phyloP scores from a whole-genome alignment of 176 grass and related monocot species.

The Paspalum notatum region DNA sequence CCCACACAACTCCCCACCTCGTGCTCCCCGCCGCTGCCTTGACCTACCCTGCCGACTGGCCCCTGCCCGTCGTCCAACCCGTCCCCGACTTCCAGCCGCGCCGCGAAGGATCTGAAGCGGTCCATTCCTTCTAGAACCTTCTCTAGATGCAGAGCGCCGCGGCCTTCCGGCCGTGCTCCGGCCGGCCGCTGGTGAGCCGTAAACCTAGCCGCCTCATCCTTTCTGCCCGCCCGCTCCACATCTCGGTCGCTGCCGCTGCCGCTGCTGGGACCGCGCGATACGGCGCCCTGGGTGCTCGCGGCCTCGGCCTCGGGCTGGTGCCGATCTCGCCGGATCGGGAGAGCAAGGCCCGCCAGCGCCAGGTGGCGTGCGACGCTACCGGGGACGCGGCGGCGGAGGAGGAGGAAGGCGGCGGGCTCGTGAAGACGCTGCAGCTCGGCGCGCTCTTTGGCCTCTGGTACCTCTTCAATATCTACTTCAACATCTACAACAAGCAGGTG shows the following conservation, averaged over 20 bases:
- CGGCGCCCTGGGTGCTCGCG: not conserved
- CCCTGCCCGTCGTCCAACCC: no score
- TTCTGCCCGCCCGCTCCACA: constrained; percentile 4
- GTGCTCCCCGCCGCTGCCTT: not conserved
- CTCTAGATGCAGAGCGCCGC: constrained; percentile 41
- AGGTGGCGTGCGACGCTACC: constrained; percentile 28
- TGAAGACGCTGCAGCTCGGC: constrained; percentile 56
- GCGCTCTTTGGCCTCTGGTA: constrained; percentile 74
- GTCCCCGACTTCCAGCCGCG: no score
- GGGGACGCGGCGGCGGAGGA: not conserved
- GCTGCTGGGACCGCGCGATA: not conserved
- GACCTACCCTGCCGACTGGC: not conserved
- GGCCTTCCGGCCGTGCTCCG: constrained; percentile 46
- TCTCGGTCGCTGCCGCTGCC: not conserved
- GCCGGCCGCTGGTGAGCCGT: constrained; percentile 2
- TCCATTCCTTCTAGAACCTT: constrained; percentile 1
- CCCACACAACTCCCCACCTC: not conserved
- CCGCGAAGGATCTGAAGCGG: no score
- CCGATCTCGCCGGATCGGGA: constrained; percentile 20
- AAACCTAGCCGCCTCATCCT: not conserved
- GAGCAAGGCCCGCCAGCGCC: not conserved
- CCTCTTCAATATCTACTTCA: constrained; percentile 88
- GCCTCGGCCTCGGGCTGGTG: constrained; percentile 14
- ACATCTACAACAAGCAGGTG: constrained; percentile 90
- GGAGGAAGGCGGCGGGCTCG: constrained; percentile 23